These are phyloP conservation scores for Cercospora sp. DNA, from an alignment of 2,329 filamentous ascomycete species.

Conservation along the genomic window DNA sequence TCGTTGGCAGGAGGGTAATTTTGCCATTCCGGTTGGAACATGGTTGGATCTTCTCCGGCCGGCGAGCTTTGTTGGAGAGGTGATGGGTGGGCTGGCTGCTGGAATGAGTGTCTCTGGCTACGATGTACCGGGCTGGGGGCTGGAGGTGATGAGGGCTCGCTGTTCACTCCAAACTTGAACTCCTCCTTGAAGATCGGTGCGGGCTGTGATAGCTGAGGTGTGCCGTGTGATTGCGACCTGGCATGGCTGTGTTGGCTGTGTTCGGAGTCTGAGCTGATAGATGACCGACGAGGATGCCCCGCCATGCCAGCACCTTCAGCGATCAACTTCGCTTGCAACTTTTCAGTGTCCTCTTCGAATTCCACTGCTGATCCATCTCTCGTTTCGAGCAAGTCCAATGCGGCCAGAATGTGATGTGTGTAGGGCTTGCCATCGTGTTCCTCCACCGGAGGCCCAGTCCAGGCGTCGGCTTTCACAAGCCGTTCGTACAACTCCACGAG, in stretches of 20 bases:
- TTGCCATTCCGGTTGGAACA: constrained; percentile 38
- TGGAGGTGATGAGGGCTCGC: constrained; percentile 32
- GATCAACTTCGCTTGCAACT: constrained; percentile 58
- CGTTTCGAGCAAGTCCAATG: constrained; percentile 58
- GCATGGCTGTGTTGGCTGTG: constrained; percentile 47
- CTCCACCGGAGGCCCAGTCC: constrained; percentile 57
- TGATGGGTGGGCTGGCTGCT: constrained; percentile 26
- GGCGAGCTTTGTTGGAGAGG: constrained; percentile 32
- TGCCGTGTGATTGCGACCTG: constrained; percentile 39
- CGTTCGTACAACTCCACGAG: constrained; percentile 62
- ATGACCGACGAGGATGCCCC: constrained; percentile 51
- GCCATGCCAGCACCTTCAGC: constrained; percentile 53
- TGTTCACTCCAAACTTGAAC: constrained; percentile 32
- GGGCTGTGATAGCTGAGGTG: constrained; percentile 39
- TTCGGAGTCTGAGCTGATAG: constrained; percentile 60
- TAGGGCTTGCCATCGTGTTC: constrained; percentile 59
- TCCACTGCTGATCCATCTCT: constrained; percentile 52
- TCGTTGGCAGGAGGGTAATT: constrained; percentile 19
- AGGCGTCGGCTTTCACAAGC: constrained; percentile 54
- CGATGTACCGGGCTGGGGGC: constrained; percentile 29
- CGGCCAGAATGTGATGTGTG: constrained; percentile 64
- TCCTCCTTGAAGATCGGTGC: constrained; percentile 18
- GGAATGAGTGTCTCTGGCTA: constrained; percentile 20
- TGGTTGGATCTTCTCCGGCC: constrained; percentile 32
- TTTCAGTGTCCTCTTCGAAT: constrained; percentile 61